Percentiles rank a stretch among this genome's conserved stretches.
Evolutionary conservation across 257 asterid genomes (phyloP).

Genomic region (Primulina eburnea): DNA sequence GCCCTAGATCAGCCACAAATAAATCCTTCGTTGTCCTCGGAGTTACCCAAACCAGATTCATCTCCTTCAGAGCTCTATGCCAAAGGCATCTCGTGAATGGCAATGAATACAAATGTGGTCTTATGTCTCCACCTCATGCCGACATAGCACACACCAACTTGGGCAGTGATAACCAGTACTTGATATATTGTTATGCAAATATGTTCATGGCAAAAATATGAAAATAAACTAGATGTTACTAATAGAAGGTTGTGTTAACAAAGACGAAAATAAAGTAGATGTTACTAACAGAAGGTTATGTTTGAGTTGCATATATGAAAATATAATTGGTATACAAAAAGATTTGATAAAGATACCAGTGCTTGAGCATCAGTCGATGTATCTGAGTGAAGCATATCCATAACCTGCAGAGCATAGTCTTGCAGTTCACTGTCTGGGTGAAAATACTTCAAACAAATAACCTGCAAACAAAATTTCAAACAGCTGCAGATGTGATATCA

Average conservation of each 20-base stretch:
- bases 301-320: not conserved
- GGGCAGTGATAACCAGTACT: not conserved
- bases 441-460: constrained; percentile 73
- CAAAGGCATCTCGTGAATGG: too few species aligned
- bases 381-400: constrained; percentile 84
- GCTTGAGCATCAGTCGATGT: constrained; percentile 82
- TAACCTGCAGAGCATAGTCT: constrained; percentile 60
- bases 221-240: constrained; percentile 15
- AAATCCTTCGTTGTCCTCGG: too few species aligned
- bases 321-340: constrained; percentile 12
- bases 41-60: too few species aligned
- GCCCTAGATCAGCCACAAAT: too few species aligned
- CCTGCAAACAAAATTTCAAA: constrained; percentile 46
- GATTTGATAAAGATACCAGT: constrained; percentile 52
- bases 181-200: not conserved
- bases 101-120: too few species aligned
- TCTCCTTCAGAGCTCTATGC: too few species aligned
- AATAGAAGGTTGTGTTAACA: constrained; percentile 16
- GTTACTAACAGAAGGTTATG: constrained; percentile 14
- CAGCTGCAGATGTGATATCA: constrained; percentile 11
- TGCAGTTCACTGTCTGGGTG: constrained; percentile 92
- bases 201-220: not conserved
- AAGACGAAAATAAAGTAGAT: constrained; percentile 8
- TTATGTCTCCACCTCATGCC: too few species aligned
- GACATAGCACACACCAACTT: too few species aligned